These are phyloP conservation scores for Cladorrhinum samala DNA, from an alignment of 495 filamentous ascomycete genomes.

Conservation along the genomic window DNA sequence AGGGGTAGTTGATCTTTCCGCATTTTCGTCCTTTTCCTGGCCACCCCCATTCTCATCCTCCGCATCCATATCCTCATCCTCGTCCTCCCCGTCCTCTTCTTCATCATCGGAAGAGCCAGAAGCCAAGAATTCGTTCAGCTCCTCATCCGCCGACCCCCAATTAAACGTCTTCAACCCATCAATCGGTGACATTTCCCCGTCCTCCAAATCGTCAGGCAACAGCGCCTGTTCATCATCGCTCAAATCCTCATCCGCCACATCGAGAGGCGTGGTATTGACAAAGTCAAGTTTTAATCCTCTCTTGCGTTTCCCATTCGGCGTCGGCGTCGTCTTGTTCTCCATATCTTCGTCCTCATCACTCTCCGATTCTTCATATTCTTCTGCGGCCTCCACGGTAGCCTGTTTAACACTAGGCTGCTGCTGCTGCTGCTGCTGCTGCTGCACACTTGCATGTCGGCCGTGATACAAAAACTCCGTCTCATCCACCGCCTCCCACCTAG, in stretches of 20 bases:
- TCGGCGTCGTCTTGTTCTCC: no score
- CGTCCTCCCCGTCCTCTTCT: conserved; percentile 30
- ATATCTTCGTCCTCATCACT: conserved; percentile 6
- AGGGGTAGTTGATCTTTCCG: no score
- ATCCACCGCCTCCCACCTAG: conserved; percentile 66
- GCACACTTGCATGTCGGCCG: conserved; percentile 40
- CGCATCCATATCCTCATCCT: conserved; percentile 20
- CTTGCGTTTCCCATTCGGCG: conserved; percentile 29
- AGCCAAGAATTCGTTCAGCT: conserved; percentile 70
- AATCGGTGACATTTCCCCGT: conserved; percentile 47
- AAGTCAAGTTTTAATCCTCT: conserved; percentile 6
- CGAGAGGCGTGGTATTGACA: conserved; percentile 18
- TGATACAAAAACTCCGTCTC: conserved; percentile 68
- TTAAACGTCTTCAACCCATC: conserved; percentile 50
- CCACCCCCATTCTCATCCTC: conserved; percentile 28
- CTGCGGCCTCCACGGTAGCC: not conserved
- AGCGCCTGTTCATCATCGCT: conserved; percentile 37
- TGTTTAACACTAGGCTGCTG: no score
- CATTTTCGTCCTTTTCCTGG: no score
- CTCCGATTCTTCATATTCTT: not conserved
- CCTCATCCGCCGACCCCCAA: conserved; percentile 61
- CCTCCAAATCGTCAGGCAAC: conserved; percentile 41
- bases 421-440: no score
- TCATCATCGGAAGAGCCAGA: conserved; percentile 54
- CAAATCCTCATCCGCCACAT: conserved; percentile 36